phyloP scores from a whole-genome alignment of 176 grass and related monocot genomes.

The Bonia amplexicaulis region DNA sequence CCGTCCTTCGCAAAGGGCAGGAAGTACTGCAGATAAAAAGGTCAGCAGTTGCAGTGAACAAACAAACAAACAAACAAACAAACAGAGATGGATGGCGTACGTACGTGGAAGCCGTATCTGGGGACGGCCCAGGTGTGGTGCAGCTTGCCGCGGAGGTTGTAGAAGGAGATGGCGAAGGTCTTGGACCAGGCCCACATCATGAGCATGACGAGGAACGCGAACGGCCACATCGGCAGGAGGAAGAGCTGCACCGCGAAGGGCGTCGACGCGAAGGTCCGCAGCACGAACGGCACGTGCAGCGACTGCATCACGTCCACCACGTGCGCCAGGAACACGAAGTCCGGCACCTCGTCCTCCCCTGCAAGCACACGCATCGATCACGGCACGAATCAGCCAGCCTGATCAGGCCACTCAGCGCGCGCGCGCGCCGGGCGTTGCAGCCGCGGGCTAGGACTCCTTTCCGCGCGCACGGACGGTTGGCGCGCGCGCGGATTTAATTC shows the following conservation, averaged over 20 bases:
- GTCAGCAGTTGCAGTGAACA: not conserved
- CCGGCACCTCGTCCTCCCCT: constrained; percentile 60
- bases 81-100: not conserved
- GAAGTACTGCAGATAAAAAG: constrained; percentile 55
- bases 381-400: not conserved
- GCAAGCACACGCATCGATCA: not conserved
- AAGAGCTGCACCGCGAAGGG: constrained; percentile 44
- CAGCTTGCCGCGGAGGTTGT: constrained; percentile 46
- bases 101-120: constrained; percentile 75
- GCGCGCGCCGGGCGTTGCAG: not conserved
- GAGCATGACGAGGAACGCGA: constrained; percentile 56
- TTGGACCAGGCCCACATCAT: constrained; percentile 74
- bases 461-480: not conserved
- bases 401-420: not conserved
- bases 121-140: constrained; percentile 73
- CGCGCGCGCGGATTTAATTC: not conserved
- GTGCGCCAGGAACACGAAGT: constrained; percentile 88
- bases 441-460: not conserved
- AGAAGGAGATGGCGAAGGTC: constrained; percentile 67
- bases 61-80: not conserved
- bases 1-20: constrained; percentile 68
- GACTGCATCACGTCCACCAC: constrained; percentile 78
- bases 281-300: constrained; percentile 59
- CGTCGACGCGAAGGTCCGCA: constrained; percentile 44
- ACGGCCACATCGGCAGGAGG: constrained; percentile 49